Evolutionary conservation across 805 yeast genomes (phyloP), one percentile per base, ranked within the genome.

Genomic region (Jamesozyma hellenica): DNA sequence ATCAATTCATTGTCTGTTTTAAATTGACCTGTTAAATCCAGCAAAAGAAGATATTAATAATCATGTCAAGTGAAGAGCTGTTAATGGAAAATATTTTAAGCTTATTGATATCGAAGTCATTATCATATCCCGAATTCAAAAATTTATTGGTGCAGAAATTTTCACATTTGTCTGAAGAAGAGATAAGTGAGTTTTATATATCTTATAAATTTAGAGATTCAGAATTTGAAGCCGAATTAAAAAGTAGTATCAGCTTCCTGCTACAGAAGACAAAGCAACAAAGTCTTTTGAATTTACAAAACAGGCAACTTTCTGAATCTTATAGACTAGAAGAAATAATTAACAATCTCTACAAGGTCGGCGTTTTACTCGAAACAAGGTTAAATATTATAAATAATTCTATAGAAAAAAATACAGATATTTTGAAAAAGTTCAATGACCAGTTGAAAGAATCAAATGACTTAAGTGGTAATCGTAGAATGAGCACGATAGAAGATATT

Each of bases 231-330:
- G n/a, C 6, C 4, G 7, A 31, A 15, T 12, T 25, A 12, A 9
- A 16, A n/a, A 83, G 80, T 39, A 96, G 87, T 56, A 48, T 82
- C 23, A 75, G 75, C 32, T 47, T 49, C 2, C 85, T 79, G 52
- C 50, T 72, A 16, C 61, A 63, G 7, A 52, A 59, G 1, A 25
- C 36, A 19, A 45, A 46, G 21, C 36, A 40, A 33, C 26, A 46
- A 3, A 45, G 44, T 29, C 14, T 52, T 8, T 42, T 30, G 3
- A 46, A 47, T 5, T 30, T 52, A 9, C 42, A 44, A 15, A 36
- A 27, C 4, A 25, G 31, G 4, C 50, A 47, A 32, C 18, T 41
- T 13, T 17, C 41, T n/a, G 49, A 50, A 15, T 43, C 46, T 4
- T 45, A 43, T 25, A 42, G 46, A 8, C 34, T 52, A 14, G 55